Evolutionary conservation across 1,284 basidiomycete genomes (phyloP).

Genomic region (Ganoderma resinaceum): DNA sequence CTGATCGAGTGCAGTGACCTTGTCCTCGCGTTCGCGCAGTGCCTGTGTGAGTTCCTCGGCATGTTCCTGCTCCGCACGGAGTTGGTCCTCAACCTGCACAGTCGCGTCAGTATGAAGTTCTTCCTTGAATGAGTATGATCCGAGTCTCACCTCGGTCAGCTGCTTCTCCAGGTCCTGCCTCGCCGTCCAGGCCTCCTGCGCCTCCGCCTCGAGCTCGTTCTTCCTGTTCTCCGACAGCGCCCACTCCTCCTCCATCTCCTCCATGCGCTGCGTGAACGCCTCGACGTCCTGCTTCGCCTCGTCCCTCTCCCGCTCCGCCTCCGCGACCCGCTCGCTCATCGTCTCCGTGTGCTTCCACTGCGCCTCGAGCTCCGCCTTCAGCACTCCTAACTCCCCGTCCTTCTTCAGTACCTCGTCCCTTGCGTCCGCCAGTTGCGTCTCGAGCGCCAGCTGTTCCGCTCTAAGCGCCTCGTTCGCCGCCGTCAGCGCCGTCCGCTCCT

Average conservation of each 20-base stretch:
- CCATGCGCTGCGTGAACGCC: constrained; percentile 43
- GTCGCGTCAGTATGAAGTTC: constrained; percentile 11
- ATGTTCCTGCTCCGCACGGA: constrained; percentile 55
- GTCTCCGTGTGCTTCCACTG: constrained; percentile 67
- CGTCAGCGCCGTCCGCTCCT: constrained; percentile 54
- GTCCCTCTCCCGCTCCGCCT: constrained; percentile 39
- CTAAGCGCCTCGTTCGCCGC: constrained; percentile 50
- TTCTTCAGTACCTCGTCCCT: constrained; percentile 43
- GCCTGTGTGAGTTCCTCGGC: constrained; percentile 53
- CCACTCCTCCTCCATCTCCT: constrained; percentile 60
- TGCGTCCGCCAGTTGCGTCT: constrained; percentile 38
- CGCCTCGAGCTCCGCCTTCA: constrained; percentile 65
- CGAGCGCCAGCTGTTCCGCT: constrained; percentile 41
- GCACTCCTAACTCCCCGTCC: constrained; percentile 54
- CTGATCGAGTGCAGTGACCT: constrained; percentile 58
- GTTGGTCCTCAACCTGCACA: constrained; percentile 56
- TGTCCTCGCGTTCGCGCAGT: constrained; percentile 63
- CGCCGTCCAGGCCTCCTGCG: constrained; percentile 54
- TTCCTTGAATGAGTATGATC: not conserved
- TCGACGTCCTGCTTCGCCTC: constrained; percentile 51
- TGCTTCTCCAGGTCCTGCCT: constrained; percentile 62
- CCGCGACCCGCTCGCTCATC: constrained; percentile 38
- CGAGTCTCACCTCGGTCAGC: constrained; percentile 54
- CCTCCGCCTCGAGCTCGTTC: constrained; percentile 58
- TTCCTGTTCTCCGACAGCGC: constrained; percentile 61